Evolutionary conservation across 2,329 filamentous ascomycete genomes (phyloP), one percentile per base, ranked within the genome.

Genomic region (Hymenoscyphus fructigenus): DNA sequence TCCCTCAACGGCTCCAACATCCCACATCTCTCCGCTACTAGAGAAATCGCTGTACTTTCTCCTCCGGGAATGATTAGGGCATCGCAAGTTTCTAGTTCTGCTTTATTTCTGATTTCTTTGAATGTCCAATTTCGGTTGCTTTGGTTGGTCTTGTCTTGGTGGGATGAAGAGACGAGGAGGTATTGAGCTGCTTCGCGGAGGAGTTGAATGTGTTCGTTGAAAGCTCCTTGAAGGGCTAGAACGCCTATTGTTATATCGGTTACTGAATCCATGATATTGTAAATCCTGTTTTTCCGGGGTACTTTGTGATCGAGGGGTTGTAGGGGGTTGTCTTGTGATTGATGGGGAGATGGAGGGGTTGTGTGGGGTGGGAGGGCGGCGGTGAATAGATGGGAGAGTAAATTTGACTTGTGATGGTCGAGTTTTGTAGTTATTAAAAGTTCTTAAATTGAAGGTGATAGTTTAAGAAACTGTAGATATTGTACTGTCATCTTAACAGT

Each of bases 21-120:
- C 17, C 89, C 88, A 0, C 91, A 92, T 68, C 93, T 86, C 26
- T 88, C 87, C 3, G 95, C 95, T 17, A 97, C 91, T 34, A 97
- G 84, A 12, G 92, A 92, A 71, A 99, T 96, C 3, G 94, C 90
- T 1, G 95, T 98, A 79, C 92, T 97, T 78, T 99, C 95, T 67
- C 95, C 95, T 61, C 95, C 95, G 2, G 95, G 95, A 57, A 99
- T 87, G 74, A 99, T 87, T 55, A 99, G 84, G 29, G 88, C 94
- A 77, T 94, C 87, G 79, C 93, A 98, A 70, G 76, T 77, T 4
- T 83, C 80, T 36, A 99, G 84, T 73, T 97, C 85, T 6, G 82
- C 79, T 2, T 86, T 80, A 6, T 89, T 97, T 65, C 94, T 89
- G 57, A 98, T 92, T 77, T 97, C 89, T 68, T 90, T 82, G 74